These are phyloP conservation scores for Debaryomyces fabryi DNA, from an alignment of 1,139 yeast species.

Conservation along the genomic window DNA sequence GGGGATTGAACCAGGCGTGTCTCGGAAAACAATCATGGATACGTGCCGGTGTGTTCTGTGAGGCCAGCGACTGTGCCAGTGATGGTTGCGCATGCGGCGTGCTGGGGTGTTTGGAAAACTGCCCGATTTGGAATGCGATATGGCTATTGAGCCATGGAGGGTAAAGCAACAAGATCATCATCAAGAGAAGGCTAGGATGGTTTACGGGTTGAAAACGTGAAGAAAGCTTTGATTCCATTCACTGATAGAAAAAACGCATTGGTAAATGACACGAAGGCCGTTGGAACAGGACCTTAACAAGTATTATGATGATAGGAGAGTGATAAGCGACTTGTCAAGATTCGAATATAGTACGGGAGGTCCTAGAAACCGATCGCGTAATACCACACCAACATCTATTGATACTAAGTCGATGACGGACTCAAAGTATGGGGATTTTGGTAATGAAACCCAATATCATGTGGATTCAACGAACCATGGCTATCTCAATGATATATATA, in stretches of 20 bases:
- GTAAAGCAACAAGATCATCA: neutral
- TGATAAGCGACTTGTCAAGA: slow-evolving; percentile 35
- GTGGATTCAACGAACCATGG: slow-evolving; percentile 8
- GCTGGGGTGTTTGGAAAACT: neutral
- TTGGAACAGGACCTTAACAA: slow-evolving; percentile 17
- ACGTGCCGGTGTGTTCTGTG: neutral
- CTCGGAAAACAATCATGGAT: neutral
- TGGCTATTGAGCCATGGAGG: neutral
- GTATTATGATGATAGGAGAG: slow-evolving; percentile 23
- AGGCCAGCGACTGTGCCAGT: neutral
- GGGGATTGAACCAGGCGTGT: neutral
- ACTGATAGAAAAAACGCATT: too few species aligned
- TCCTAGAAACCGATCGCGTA: slow-evolving; percentile 29
- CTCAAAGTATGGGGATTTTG: neutral
- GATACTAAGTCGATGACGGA: slow-evolving; percentile 4
- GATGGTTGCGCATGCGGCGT: neutral
- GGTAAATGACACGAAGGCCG: slow-evolving; percentile 23
- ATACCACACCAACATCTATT: slow-evolving; percentile 30
- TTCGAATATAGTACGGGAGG: slow-evolving; percentile 28
- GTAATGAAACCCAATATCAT: slow-evolving; percentile 13
- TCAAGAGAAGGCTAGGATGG: neutral
- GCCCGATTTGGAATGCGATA: neutral
- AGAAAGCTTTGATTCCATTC: neutral
- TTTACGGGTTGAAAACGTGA: neutral
- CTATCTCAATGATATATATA: slow-evolving; percentile 21